A percentile compares a stretch with the other conserved stretches of the same genome.
phyloP scores from a whole-genome alignment of 2,329 filamentous ascomycete genomes.

The Xylaria digitata region DNA sequence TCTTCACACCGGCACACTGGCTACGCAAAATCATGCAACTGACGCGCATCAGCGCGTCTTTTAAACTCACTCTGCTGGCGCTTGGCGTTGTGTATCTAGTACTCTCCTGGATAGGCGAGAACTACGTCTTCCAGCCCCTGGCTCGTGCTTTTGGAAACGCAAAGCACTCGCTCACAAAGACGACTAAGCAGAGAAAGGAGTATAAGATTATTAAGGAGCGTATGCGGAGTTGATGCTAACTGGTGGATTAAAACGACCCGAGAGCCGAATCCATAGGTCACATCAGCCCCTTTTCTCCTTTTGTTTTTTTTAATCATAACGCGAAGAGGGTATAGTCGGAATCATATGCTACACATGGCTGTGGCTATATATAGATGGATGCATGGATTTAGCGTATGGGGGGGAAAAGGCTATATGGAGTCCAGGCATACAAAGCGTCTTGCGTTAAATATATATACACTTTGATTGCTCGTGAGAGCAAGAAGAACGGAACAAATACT shows the following conservation, averaged over 20 bases:
- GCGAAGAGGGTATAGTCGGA: not conserved
- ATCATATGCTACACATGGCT: not conserved
- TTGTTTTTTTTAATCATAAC: not conserved
- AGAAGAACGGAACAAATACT: not conserved
- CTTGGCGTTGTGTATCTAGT: slow-evolving; percentile 77
- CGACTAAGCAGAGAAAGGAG: slow-evolving; percentile 81
- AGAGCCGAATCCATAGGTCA: not conserved
- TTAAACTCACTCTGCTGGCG: slow-evolving; percentile 76
- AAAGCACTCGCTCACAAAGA: slow-evolving; percentile 67
- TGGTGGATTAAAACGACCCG: not conserved
- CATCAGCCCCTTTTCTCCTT: not conserved
- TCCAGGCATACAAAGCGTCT: not conserved
- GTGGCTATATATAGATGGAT: not conserved
- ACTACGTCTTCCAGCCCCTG: slow-evolving; percentile 74
- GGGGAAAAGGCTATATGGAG: not conserved
- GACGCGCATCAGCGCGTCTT: slow-evolving; percentile 77
- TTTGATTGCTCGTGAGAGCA: not conserved
- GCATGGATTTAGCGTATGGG: not conserved
- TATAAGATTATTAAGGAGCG: slow-evolving; percentile 85
- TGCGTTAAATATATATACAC: not conserved
- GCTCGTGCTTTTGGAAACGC: slow-evolving; percentile 73
- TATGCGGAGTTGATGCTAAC: slow-evolving; percentile 59
- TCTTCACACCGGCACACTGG: slow-evolving; percentile 77
- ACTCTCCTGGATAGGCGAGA: slow-evolving; percentile 77
- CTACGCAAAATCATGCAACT: slow-evolving; percentile 84